Evolutionary conservation across 2,329 filamentous ascomycete species (phyloP), one percentile per base, ranked within the genome.

Genomic region (Aspergillus quadricinctus): DNA sequence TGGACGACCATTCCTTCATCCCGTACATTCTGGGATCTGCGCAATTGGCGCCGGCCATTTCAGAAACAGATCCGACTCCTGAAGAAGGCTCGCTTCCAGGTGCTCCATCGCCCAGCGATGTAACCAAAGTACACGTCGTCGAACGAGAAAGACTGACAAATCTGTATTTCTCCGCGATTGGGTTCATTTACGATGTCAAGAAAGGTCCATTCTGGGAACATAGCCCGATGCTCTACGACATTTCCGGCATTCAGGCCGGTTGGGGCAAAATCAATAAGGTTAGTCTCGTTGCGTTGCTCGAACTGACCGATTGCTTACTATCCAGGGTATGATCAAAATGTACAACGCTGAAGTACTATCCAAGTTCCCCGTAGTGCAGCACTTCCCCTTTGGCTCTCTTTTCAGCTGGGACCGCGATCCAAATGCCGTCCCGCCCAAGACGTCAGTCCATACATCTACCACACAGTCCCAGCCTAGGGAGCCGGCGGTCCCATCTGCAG

Each of bases 231-330:
- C 78, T 99, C 11, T 99, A 88, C 71, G 92, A 99, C 72, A 91
- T 99, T 45, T 96, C 91, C 0, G 94, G 94, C 10, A 89, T 99
- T 61, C 86, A 85, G 63, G 87, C 88, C 55, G 90, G 94, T n/a
- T 99, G 94, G 94, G 94, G 89, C 37, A 99, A 99, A 79, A 96
- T 99, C 68, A 97, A 99, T 75, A 92, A 92, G 79, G 83, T 83
- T 64, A 48, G 57, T 57, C 48, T 14, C 6, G 27, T 7, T 35
- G 43, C 21, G 29, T 11, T 21, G n/a, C 41, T 5, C n/a, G 8
- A 17, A 19, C 4, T 48, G 37, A 41, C 14, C 50, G 23, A 52
- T 17, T 40, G 52, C 31, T 21, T 3, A 35, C 55, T 60, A 19
- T 57, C 2, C 25, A 88, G 87, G 94, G 94, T 52, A 97, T 99